Conservation (phyloP, 192 early-diverging fungal species). For the Entomortierella lignicola region DNA sequence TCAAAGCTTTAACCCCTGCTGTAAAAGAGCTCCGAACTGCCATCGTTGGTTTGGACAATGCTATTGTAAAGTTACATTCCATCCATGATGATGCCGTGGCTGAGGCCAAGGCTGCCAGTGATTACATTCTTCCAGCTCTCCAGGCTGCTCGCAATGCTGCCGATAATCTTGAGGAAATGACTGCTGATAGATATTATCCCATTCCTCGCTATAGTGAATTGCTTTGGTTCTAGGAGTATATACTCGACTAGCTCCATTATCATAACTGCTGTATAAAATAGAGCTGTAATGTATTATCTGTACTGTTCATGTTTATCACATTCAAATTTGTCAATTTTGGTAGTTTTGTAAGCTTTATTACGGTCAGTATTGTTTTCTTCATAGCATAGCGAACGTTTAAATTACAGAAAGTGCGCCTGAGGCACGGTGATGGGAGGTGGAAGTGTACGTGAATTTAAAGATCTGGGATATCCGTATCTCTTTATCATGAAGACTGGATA, state of each 20-base stretch:
- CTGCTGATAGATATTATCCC: conserved; percentile 95
- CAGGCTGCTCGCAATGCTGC: conserved; percentile 73
- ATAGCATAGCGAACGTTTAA: not conserved
- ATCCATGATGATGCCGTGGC: conserved; percentile 67
- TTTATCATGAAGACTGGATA: not conserved
- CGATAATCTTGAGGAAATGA: conserved; percentile 83
- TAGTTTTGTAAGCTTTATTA: not conserved
- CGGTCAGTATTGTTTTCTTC: not conserved
- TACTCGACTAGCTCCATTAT: not conserved
- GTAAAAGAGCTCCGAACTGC: conserved; percentile 67
- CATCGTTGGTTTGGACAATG: conserved; percentile 64
- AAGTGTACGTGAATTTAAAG: not conserved
- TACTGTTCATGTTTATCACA: too few species aligned
- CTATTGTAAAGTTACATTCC: conserved; percentile 68
- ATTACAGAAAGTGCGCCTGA: not conserved
- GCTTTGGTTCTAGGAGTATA: conserved; percentile 57
- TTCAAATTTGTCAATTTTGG: too few species aligned
- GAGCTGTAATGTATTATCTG: too few species aligned
- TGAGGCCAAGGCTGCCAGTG: conserved; percentile 73
- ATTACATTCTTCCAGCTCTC: conserved; percentile 76
- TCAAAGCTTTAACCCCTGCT: conserved; percentile 74
- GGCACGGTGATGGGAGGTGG: not conserved
- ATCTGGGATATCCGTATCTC: not conserved
- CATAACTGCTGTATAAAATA: too few species aligned
- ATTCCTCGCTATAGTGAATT: conserved; percentile 98